Evolutionary conservation across 306 rosid genomes (phyloP), one percentile per base, ranked within the genome.

Genomic region (Lagenaria siceraria): DNA sequence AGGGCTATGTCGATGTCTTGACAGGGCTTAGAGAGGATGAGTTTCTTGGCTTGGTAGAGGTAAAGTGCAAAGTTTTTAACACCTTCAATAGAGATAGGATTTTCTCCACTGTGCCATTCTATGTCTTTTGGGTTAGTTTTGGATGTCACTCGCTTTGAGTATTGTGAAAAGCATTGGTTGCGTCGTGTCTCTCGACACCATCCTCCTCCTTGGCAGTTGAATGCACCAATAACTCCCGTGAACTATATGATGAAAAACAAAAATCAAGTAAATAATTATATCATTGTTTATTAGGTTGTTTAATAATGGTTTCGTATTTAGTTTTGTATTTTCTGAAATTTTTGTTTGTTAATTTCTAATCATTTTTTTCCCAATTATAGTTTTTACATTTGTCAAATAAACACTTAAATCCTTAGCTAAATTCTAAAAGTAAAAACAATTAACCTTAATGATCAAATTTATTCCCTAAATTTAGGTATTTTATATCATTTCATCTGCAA

Each of bases 181-280:
- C 90, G 85, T 69, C 98, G 87, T 0, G 83, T 80, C 38, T 95
- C 98, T 0, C 85, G 89, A 51, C 71, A 76, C 98, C 98, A 95
- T 0, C 98, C 98, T 76, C 98, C 98, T 82, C 97, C 98, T 85
- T 95, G 98, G 73, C 97, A 95, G 59, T 95, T 95, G 71, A 95
- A 95, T 75, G 90, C 96, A 0, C 98, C 98, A 24, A 95, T 59
- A 54, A 92, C 98, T n/a, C 98, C 97, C 8, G 86, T 92, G 77
- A 81, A 83, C 97, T 94, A 0, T 52, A 69, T 64, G 12, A 68
- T 6, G 12, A 62, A 53, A 35, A 10, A 49, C 2, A 46, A 46
- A 11, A 49, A 49, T 40, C 6, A 1, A 33, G 18, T 46, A 46
- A 46, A 46, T 43, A 43, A 1, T 43, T 2, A 43, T 14, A n/a